Evolutionary conservation across 75 land plant genomes (phyloP).

Genomic region (Cunninghamia lanceolata): DNA sequence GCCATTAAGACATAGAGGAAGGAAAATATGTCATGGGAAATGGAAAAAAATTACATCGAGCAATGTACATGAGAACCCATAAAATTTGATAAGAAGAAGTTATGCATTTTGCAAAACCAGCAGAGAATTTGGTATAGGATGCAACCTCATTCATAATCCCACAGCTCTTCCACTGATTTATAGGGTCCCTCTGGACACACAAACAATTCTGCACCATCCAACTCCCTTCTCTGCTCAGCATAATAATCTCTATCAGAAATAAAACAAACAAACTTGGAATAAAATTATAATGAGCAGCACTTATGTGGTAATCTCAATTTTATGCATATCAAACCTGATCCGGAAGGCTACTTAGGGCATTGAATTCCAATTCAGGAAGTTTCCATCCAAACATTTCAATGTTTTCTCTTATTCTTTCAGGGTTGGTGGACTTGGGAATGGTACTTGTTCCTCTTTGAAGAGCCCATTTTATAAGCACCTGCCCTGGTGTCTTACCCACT

Average conservation of each 20-base stretch:
- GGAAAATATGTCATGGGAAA: too few relatives aligned
- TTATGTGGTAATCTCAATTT: too few relatives aligned
- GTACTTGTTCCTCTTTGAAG: slow-evolving; percentile 51
- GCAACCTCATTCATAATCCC: slow-evolving; percentile 40
- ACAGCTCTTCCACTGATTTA: slow-evolving; percentile 33
- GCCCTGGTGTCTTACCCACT: slow-evolving; percentile 49
- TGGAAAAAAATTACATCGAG: too few relatives aligned
- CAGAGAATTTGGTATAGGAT: too few relatives aligned
- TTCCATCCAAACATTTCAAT: slow-evolving; percentile 36
- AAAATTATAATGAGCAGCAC: too few relatives aligned
- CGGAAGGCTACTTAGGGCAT: slow-evolving; percentile 27
- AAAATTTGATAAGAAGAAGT: too few relatives aligned
- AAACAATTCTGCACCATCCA: slow-evolving; percentile 36
- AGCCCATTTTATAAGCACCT: slow-evolving; percentile 52
- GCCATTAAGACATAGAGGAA: too few relatives aligned
- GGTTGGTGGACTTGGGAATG: slow-evolving; percentile 44
- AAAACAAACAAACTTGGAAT: too few relatives aligned
- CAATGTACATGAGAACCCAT: too few relatives aligned
- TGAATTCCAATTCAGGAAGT: slow-evolving; percentile 42
- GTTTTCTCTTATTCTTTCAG: slow-evolving; percentile 42
- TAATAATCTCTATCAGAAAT: not conserved
- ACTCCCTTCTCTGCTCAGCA: slow-evolving; percentile 33
- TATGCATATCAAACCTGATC: slow-evolving; percentile 27
- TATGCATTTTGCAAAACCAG: too few relatives aligned
- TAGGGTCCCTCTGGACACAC: slow-evolving; percentile 38